Evolutionary conservation across 345 rosid genomes (phyloP).

Genomic region (Dovyalis caffra): DNA sequence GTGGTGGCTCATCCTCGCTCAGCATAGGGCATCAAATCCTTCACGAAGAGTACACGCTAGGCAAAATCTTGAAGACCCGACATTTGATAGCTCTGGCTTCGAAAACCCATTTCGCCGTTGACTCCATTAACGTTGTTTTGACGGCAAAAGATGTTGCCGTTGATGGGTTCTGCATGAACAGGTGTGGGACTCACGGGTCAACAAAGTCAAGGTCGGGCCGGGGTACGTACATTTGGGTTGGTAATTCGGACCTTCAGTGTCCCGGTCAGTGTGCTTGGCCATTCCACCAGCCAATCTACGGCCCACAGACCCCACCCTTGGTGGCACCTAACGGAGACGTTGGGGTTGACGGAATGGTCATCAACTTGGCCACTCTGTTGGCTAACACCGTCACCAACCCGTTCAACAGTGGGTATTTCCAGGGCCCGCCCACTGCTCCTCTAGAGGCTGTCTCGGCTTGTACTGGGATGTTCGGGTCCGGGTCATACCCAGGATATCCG

Average conservation of each 20-base stretch:
- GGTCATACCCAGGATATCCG: constrained; percentile 81
- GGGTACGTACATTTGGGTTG: constrained; percentile 77
- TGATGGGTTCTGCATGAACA: constrained; percentile 71
- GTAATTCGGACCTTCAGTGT: constrained; percentile 82
- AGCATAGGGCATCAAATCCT: constrained; percentile 61
- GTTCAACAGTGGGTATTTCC: constrained; percentile 62
- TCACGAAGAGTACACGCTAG: constrained; percentile 54
- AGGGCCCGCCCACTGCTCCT: constrained; percentile 70
- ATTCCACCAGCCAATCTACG: constrained; percentile 91
- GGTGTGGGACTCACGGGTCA: constrained; percentile 80
- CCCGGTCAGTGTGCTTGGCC: constrained; percentile 98
- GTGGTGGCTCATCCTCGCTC: constrained; percentile 44
- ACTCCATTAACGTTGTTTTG: constrained; percentile 60
- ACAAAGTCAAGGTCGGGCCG: constrained; percentile 26
- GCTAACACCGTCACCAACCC: constrained; percentile 85
- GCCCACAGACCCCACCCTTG: constrained; percentile 82
- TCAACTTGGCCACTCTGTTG: constrained; percentile 70
- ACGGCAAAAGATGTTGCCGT: constrained; percentile 80
- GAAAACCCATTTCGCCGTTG: constrained; percentile 31
- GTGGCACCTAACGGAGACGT: constrained; percentile 89
- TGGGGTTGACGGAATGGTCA: constrained; percentile 90
- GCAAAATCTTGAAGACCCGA: constrained; percentile 46
- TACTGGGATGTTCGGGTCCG: constrained; percentile 75
- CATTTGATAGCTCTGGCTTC: constrained; percentile 59
- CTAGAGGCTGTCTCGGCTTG: constrained; percentile 77